Base-by-base conservation (phyloP, 768 basidiomycete genomes). In the Rhizopogon vinicolor region DNA sequence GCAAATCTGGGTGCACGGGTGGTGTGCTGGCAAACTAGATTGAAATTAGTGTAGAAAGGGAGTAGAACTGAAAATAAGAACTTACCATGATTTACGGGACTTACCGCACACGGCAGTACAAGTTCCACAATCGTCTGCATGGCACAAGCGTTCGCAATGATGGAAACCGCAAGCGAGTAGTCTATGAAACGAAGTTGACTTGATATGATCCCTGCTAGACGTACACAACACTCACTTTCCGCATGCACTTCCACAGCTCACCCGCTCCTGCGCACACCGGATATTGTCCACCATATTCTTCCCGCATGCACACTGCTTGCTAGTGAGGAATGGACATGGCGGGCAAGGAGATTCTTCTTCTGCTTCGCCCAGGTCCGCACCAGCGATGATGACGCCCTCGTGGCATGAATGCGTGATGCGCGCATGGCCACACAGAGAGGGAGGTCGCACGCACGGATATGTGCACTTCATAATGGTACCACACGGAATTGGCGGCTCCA, bases 401-500 rank as follows among this genome's bases (percentile, higher is more conserved):
- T 98, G 97, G 63, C 97, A 98, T 5, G 77, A 71, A 69, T 98
- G 97, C 0, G 79, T 78, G 0, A 84, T 78, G 57, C 80, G 81
- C 0, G 88, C 82, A 63, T 98, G 97, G 0, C 93, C 95, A 62
- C 97, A 99, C 0, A 80, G 63, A 0, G 86, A 86, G 1, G 82
- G 70, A 1, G 86, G 84, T 0, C 78, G 78, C 37, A 81, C 75
- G 69, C 97, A 99, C 0, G 90, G 93, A 70, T 88, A 90, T 1
- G 75, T 71, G 65, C 97, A 99, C 39, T 74, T 70, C 60, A 99
- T 83, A 28, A 72, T 73, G 0, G 89, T 94, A 14, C 91, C 93
- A 61, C 96, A 98, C 0, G 87, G 82, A 39, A 97, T 85, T 0
- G 95, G 95, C 0, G 95, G 95, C 35, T 93, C 87, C 19, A 94